A percentile compares a stretch with the other conserved stretches of the same genome.
Conservation (phyloP, 192 early-diverging fungal species). For the Coemansia sp. region DNA sequence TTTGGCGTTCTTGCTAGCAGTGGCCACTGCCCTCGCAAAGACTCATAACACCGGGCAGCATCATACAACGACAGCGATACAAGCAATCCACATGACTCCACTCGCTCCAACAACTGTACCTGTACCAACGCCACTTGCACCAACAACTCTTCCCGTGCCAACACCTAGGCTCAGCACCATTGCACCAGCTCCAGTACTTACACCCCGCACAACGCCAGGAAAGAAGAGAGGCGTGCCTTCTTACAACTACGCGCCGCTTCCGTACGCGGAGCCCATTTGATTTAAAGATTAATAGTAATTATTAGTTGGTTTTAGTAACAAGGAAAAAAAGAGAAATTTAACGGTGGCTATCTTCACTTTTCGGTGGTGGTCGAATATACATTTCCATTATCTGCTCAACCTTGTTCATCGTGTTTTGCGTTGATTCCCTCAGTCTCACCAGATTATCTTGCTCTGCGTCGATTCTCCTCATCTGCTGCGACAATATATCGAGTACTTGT, state of each 20-base stretch:
- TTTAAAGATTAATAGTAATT: too few relatives aligned
- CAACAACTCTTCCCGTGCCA: not conserved
- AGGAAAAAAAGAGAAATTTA: not conserved
- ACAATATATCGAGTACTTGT: slow-evolving; percentile 42
- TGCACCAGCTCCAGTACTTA: too few relatives aligned
- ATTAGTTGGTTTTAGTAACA: too few relatives aligned
- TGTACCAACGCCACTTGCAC: too few relatives aligned
- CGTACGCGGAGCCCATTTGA: too few relatives aligned
- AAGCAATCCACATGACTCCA: not conserved
- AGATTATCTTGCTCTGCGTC: slow-evolving; percentile 46
- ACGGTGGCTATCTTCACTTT: not conserved
- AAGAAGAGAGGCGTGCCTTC: not conserved
- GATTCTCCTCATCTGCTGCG: slow-evolving; percentile 32
- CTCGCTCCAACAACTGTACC: not conserved
- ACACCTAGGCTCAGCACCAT: not conserved
- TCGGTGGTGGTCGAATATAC: slow-evolving; percentile 14
- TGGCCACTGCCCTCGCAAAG: not conserved
- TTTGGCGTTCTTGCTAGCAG: not conserved
- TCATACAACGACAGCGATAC: not conserved
- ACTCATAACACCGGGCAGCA: not conserved
- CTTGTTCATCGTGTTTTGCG: slow-evolving; percentile 28
- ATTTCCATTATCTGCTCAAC: slow-evolving; percentile 41
- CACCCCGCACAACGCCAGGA: not conserved
- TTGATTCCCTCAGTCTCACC: slow-evolving; percentile 28
- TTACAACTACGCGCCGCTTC: not conserved